Evolutionary conservation across 78 protist species (phyloP).

Genomic region (Polysphondylium violaceum): DNA sequence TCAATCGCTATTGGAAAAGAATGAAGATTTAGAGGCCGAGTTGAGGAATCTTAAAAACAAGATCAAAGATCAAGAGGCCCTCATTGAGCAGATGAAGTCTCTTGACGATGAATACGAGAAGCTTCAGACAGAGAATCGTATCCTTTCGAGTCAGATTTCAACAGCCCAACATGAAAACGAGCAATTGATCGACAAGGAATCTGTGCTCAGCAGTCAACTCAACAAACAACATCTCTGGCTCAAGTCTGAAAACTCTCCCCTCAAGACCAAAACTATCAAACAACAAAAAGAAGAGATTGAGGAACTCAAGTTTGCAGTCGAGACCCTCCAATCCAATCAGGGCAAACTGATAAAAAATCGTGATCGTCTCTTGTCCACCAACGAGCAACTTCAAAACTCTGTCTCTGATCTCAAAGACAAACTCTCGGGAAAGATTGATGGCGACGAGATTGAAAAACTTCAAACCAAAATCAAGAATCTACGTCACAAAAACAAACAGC

Average conservation of each 20-base stretch:
- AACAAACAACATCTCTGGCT: neutral
- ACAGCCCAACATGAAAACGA: conserved; percentile 28
- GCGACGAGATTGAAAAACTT: neutral
- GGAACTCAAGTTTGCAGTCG: conserved; percentile 16
- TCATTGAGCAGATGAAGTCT: neutral
- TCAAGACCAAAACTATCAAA: neutral
- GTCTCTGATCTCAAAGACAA: conserved; percentile 12
- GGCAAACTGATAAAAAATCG: conserved; percentile 44
- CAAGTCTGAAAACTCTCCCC: conserved; percentile 7
- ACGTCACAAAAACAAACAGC: conserved; percentile 34
- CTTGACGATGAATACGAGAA: conserved; percentile 18
- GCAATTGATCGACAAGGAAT: neutral
- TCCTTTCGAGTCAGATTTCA: neutral
- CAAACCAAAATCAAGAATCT: conserved; percentile 6
- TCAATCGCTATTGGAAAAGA: conserved; percentile 42
- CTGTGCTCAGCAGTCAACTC: neutral
- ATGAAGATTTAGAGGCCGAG: conserved; percentile 52
- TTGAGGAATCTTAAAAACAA: neutral
- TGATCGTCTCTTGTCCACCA: conserved; percentile 12
- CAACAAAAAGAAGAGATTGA: conserved; percentile 53
- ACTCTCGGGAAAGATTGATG: conserved; percentile 37
- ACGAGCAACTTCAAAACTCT: conserved; percentile 14
- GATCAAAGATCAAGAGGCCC: conserved; percentile 20
- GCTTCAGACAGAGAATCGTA: conserved; percentile 12
- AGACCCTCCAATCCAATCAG: conserved; percentile 13